These are phyloP conservation scores for Verticillium tricorpus DNA, from an alignment of 2,329 filamentous ascomycete genomes.

Conservation along the genomic window DNA sequence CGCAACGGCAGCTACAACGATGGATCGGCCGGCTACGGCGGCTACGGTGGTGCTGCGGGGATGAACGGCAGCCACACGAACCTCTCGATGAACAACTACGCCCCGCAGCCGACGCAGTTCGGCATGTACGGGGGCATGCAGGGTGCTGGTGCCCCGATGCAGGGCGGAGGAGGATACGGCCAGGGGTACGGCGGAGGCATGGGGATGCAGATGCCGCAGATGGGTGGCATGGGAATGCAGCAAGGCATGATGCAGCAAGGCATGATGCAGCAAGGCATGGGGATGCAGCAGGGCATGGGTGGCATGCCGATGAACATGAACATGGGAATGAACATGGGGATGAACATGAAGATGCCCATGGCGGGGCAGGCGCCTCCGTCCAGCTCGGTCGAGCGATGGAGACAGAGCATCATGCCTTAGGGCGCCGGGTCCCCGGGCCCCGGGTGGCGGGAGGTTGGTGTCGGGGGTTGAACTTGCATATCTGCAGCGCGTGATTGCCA, in stretches of 20 bases:
- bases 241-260: constrained; percentile 4
- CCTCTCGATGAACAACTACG: constrained; percentile 8
- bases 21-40: constrained; percentile 35
- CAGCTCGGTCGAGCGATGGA: constrained; percentile 29
- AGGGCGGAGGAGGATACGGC: not conserved
- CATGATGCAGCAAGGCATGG: not conserved
- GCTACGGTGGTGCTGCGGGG: constrained; percentile 17
- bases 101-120: not conserved
- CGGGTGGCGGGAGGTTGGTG: not conserved
- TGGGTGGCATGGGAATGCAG: constrained; percentile 14
- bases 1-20: constrained; percentile 52
- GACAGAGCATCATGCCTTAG: constrained; percentile 29
- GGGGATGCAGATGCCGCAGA: constrained; percentile 13
- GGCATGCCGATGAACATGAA: constrained; percentile 16
- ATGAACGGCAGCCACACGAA: constrained; percentile 18
- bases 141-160: not conserved
- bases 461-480: not conserved
- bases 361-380: not conserved
- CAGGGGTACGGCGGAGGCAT: constrained; percentile 5
- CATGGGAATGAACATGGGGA: constrained; percentile 15
- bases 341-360: constrained; percentile 11
- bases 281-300: constrained; percentile 7
- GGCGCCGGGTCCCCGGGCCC: too few relatives aligned
- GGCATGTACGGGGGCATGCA: not conserved
- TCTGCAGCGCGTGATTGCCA: not conserved